phyloP scores from a whole-genome alignment of 1,139 yeast species.

The Geotrichum reessii region DNA sequence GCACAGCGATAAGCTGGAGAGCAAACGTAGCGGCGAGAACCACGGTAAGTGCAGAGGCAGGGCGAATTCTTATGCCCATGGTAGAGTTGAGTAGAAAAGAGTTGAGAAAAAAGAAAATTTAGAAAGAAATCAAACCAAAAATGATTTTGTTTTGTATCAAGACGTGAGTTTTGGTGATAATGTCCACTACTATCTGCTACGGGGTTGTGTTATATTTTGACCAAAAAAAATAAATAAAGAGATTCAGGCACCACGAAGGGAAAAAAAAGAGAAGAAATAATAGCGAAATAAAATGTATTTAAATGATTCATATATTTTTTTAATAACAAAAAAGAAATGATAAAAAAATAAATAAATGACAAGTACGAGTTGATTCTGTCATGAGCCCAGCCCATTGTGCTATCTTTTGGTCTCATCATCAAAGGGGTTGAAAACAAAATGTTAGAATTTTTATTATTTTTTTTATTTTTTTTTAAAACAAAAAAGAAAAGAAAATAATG shows the following conservation, averaged over 20 bases:
- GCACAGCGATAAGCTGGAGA: slow-evolving; percentile 49
- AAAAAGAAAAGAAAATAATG: too few relatives aligned
- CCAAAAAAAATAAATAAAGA: too few relatives aligned
- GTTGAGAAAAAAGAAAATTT: neutral
- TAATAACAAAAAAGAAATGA: neutral
- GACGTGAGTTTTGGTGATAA: neutral
- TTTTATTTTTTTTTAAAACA: too few relatives aligned
- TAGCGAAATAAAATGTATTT: neutral
- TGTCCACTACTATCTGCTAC: neutral
- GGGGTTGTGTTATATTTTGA: neutral
- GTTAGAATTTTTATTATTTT: too few relatives aligned
- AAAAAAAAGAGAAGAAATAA: neutral
- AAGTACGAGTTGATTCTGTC: too few relatives aligned
- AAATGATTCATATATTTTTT: neutral
- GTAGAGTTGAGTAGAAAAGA: neutral
- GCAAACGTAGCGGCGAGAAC: slow-evolving; percentile 47
- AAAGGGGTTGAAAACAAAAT: too few relatives aligned
- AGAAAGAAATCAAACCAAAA: neutral
- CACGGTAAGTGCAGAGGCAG: slow-evolving; percentile 40
- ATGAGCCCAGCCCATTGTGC: too few relatives aligned
- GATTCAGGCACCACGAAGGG: neutral
- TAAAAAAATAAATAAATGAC: neutral
- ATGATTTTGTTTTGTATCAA: neutral
- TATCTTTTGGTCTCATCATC: too few relatives aligned
- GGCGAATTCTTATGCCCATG: slow-evolving; percentile 35